Base-by-base conservation (phyloP, 148 eudicot species). In the Fallopia convolvulus region DNA sequence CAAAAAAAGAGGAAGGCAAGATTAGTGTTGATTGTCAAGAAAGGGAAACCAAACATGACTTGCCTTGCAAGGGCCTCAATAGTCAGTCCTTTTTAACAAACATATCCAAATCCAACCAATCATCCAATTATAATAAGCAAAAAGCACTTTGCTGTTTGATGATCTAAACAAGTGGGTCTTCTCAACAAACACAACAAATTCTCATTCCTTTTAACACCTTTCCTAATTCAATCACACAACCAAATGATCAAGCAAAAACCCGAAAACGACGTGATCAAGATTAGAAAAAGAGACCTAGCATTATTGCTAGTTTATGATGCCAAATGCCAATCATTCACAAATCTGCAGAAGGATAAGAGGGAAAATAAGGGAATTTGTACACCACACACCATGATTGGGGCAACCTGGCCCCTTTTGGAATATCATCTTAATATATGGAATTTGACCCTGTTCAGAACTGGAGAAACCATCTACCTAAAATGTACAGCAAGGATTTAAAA, bases 31-130 rank as follows among this genome's bases (percentile, higher is more conserved):
- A 65, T 65, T 65, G 70, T 32, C 70, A 65, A 65, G 39, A 30
- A 65, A 65, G 41, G 70, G 70, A 14, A 65, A 32, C 18, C 40
- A 65, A 65, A 32, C 18, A 65, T 14, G 11, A 65, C 70, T 65
- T 65, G 70, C 41, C 70, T 65, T 65, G 70, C 70, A 65, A 65
- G 70, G 70, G 41, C 70, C 70, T 30, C 70, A 58, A 58, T 23
- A 21, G 65, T 20, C 65, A 21, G 65, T 20, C 65, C 65, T 20
- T 58, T 65, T 9, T 36, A 72, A n/a, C 26, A 18, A 72, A n/a
- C 26, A 18, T 32, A 40, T 72, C 50, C 49, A 41, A 40, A 36
- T 70, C 74, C 42, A 70, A 72, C 74, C 50, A 72, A 72, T 40
- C 74, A 40, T 33, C 32, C 20, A 40, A 58, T 21, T 58, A 20